Evolutionary conservation across 768 basidiomycete genomes (phyloP).

Genomic region (Psilocybe tampanensis): DNA sequence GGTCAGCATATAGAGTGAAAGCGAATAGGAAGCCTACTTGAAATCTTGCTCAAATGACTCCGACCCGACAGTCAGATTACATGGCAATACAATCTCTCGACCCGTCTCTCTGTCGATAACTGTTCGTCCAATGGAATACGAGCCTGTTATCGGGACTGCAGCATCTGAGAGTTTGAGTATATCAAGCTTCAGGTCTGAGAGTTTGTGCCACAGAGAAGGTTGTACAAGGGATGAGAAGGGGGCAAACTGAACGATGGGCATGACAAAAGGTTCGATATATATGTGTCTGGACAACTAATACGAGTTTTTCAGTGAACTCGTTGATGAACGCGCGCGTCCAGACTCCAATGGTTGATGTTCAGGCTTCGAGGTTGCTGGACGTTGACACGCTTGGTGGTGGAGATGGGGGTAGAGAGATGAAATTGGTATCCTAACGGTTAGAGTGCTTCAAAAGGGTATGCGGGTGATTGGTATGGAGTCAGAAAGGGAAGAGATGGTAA

Average conservation of each 20-base stretch:
- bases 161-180: slow-evolving; percentile 82
- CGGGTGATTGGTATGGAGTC: not conserved
- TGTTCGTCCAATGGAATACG: slow-evolving; percentile 71
- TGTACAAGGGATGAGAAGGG: slow-evolving; percentile 88
- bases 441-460: not conserved
- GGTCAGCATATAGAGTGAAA: not conserved
- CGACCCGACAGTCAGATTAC: slow-evolving; percentile 62
- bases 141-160: slow-evolving; percentile 60
- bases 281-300: not conserved
- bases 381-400: not conserved
- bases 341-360: not conserved
- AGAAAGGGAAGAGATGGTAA: not conserved
- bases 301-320: too few relatives aligned
- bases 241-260: slow-evolving; percentile 82
- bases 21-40: slow-evolving; percentile 44
- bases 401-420: not conserved
- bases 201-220: slow-evolving; percentile 91
- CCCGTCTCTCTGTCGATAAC: slow-evolving; percentile 80
- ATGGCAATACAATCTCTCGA: slow-evolving; percentile 69
- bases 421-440: not conserved
- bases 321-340: too few relatives aligned
- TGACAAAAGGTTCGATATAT: slow-evolving; percentile 13
- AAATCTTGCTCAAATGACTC: slow-evolving; percentile 59
- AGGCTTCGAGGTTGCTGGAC: not conserved
- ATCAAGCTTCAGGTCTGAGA: slow-evolving; percentile 89